Base-by-base conservation (phyloP, 2,329 filamentous ascomycete genomes). In the Westerdykella ornata region DNA sequence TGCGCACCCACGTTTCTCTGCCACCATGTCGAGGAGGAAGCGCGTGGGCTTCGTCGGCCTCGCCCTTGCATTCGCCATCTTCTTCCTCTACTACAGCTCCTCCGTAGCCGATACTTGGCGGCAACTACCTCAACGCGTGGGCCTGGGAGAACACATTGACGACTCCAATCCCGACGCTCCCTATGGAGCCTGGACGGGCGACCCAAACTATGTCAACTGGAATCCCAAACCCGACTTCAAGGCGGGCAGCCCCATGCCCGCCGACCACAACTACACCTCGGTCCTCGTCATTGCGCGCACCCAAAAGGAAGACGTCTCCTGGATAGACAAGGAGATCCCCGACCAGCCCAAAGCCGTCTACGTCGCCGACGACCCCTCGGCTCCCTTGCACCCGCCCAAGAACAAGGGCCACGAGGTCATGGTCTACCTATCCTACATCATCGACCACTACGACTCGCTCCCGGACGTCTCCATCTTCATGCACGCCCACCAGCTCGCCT, bases 401-500 rank as follows among this genome's bases (percentile, higher is more conserved):
- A 76, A 77, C 53, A 80, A 80, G 58, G 80, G 80, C 26, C 75
- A 80, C 52, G 80, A 83, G 61, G 78, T 76, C 26, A 75, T 78
- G 64, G 72, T 78, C 6, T 82, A 82, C 55, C 68, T 81, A 29
- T 75, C 71, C 30, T 81, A 78, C 60, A 72, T 82, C 52, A 73
- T 80, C 52, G 76, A 80, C 56, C 72, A 76, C 57, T 82, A 83
- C 63, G 70, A 81, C 46, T 53, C 68, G 3, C 69, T 83, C 3
- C 72, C 77, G 2, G 76, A 80, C 40, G 69, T 81, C 45, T 68
- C 69, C 22, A 73, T 82, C 48, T 80, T 84, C 62, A 73, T 79
- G 60, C 80, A 83, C 54, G 71, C 76, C 15, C 75, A 82, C 48
- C 74, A 78, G 33, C 64, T 65, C 22, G 68, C 74, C 35, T 80